These are phyloP conservation scores for Lasiodiplodia citricola DNA, from an alignment of 2,329 filamentous ascomycete species.

Conservation along the genomic window DNA sequence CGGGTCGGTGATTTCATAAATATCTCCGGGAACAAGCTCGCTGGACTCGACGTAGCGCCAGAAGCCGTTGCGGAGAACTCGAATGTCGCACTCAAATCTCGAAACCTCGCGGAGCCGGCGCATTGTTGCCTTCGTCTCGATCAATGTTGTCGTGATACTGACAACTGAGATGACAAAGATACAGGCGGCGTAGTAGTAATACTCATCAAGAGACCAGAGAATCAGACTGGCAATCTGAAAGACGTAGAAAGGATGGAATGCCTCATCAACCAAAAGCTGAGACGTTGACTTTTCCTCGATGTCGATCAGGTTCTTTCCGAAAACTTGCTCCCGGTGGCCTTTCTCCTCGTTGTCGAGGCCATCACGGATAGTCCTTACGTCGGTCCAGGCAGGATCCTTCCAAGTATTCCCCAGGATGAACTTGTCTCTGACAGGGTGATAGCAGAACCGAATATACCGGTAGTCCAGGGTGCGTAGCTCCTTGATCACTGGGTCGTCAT, in stretches of 20 bases:
- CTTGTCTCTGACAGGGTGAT: constrained; percentile 85
- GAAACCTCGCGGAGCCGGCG: constrained; percentile 87
- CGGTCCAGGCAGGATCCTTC: constrained; percentile 91
- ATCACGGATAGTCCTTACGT: constrained; percentile 72
- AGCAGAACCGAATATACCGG: constrained; percentile 91
- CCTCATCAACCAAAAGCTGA: constrained; percentile 89
- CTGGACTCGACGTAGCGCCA: constrained; percentile 88
- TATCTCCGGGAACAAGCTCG: constrained; percentile 91
- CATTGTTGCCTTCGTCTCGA: constrained; percentile 95
- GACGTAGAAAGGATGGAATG: constrained; percentile 96
- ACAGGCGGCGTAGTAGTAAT: constrained; percentile 96
- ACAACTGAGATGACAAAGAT: constrained; percentile 95
- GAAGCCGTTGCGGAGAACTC: constrained; percentile 91
- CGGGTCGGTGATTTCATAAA: constrained; percentile 96
- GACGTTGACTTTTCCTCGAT: constrained; percentile 86
- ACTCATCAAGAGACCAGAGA: constrained; percentile 93
- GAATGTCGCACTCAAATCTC: constrained; percentile 91
- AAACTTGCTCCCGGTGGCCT: constrained; percentile 79
- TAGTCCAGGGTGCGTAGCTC: constrained; percentile 84
- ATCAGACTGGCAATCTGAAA: constrained; percentile 95
- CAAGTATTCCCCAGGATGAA: constrained; percentile 87
- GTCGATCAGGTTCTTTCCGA: constrained; percentile 88
- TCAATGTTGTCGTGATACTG: constrained; percentile 85
- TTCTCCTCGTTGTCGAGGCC: constrained; percentile 92
- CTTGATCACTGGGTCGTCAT: constrained; percentile 75